Evolutionary conservation across 371 early-diverging fungal species (phyloP).

Genomic region (Mortierella sp.): DNA sequence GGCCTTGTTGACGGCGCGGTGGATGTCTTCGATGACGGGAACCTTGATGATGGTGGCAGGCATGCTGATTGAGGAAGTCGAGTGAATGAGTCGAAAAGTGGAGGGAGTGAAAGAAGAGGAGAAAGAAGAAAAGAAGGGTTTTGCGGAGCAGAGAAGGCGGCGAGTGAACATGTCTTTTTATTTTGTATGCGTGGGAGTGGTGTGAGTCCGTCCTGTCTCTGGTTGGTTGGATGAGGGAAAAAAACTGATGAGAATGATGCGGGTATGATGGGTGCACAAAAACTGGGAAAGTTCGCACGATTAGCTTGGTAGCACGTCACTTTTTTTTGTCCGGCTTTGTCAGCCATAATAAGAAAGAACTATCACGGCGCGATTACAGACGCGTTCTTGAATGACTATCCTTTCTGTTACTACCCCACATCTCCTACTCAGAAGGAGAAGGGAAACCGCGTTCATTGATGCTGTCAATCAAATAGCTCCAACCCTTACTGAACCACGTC

Average conservation of each 20-base stretch:
- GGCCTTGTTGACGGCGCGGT: slow-evolving; percentile 25
- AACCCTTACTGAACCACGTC: slow-evolving; percentile 22
- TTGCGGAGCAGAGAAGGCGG: slow-evolving; percentile 8
- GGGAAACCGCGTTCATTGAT: slow-evolving; percentile 1
- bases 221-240: neutral
- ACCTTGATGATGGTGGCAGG: slow-evolving; percentile 48
- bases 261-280: neutral
- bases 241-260: too few species aligned
- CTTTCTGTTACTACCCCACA: neutral
- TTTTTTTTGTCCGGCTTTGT: neutral
- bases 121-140: neutral
- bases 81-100: slow-evolving; percentile 5
- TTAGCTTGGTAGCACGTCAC: neutral
- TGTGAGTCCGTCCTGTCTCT: neutral
- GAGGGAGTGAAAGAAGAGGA: neutral
- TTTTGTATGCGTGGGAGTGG: neutral
- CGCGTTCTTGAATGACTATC: neutral
- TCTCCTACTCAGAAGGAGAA: neutral
- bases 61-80: slow-evolving; percentile 18
- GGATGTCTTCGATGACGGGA: slow-evolving; percentile 28
- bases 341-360: neutral
- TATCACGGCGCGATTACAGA: neutral
- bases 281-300: neutral
- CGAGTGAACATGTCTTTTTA: neutral
- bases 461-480: slow-evolving; percentile 26